These are phyloP conservation scores for Phylloporus rhodoxanthus DNA, from an alignment of 768 basidiomycete species.

Conservation along the genomic window DNA sequence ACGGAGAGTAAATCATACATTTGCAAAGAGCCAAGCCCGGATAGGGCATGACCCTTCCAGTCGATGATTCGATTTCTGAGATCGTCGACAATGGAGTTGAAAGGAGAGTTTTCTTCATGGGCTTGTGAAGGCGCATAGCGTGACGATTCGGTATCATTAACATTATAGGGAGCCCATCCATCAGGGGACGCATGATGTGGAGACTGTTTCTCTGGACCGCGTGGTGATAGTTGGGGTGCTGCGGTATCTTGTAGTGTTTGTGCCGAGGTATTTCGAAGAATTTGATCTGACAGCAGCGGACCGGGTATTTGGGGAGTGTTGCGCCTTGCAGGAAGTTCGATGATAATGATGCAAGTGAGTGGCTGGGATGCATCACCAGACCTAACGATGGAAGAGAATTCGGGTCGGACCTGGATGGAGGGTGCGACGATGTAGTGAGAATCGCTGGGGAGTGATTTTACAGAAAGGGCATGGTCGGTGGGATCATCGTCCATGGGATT, in stretches of 20 bases:
- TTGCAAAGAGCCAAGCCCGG: constrained; percentile 80
- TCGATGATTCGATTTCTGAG: constrained; percentile 86
- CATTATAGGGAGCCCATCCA: constrained; percentile 23
- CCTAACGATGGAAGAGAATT: constrained; percentile 78
- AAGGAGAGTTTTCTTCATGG: constrained; percentile 65
- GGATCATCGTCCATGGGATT: constrained; percentile 87
- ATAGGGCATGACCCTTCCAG: constrained; percentile 93
- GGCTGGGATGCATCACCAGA: constrained; percentile 68
- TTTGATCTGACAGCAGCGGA: constrained; percentile 47
- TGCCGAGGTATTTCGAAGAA: constrained; percentile 26
- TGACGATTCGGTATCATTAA: constrained; percentile 30
- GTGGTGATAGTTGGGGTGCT: constrained; percentile 8
- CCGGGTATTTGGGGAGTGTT: constrained; percentile 45
- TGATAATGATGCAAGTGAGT: constrained; percentile 87
- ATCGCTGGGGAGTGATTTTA: constrained; percentile 43
- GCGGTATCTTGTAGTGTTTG: constrained; percentile 23
- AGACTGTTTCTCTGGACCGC: constrained; percentile 13
- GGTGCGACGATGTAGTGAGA: constrained; percentile 81
- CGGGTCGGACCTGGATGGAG: constrained; percentile 88
- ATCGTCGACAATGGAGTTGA: constrained; percentile 81
- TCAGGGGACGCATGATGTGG: constrained; percentile 17
- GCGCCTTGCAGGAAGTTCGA: constrained; percentile 84
- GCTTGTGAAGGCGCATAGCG: constrained; percentile 21
- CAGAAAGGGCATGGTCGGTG: constrained; percentile 51
- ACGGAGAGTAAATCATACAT: constrained; percentile 92